Percentiles rank a stretch among this genome's conserved stretches.
These are phyloP conservation scores for Metschnikowia amazonensis DNA, from an alignment of 805 yeast species.

Conservation along the genomic window DNA sequence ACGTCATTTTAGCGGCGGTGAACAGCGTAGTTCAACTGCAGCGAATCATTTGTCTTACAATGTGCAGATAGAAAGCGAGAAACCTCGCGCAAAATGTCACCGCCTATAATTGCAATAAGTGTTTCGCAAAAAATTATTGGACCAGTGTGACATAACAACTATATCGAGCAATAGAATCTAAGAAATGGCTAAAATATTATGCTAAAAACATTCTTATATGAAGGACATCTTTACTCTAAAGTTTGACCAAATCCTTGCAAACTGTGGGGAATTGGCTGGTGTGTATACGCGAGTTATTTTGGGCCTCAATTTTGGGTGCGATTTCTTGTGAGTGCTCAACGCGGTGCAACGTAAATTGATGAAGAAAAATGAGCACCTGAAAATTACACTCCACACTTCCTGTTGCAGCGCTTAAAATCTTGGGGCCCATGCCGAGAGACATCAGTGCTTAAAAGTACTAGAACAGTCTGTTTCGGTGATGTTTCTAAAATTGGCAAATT, in stretches of 20 bases:
- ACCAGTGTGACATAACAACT: not conserved
- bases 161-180: not conserved
- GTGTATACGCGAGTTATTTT: not conserved
- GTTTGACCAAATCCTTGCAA: not conserved
- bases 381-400: too few species aligned
- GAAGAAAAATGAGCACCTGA: too few species aligned
- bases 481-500: too few species aligned
- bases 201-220: too few species aligned
- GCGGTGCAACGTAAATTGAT: not conserved
- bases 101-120: not conserved
- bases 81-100: not conserved
- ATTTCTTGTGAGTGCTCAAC: not conserved
- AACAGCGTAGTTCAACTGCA: not conserved
- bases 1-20: not conserved
- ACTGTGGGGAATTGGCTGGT: not conserved
- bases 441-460: too few species aligned
- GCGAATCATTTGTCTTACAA: not conserved
- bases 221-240: too few species aligned
- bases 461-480: too few species aligned
- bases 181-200: too few species aligned
- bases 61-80: not conserved
- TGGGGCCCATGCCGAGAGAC: too few species aligned
- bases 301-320: not conserved
- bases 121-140: not conserved
- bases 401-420: too few species aligned